Conservation (phyloP, 176 grass and related monocot genomes). For the Cenchrus purpureus region DNA sequence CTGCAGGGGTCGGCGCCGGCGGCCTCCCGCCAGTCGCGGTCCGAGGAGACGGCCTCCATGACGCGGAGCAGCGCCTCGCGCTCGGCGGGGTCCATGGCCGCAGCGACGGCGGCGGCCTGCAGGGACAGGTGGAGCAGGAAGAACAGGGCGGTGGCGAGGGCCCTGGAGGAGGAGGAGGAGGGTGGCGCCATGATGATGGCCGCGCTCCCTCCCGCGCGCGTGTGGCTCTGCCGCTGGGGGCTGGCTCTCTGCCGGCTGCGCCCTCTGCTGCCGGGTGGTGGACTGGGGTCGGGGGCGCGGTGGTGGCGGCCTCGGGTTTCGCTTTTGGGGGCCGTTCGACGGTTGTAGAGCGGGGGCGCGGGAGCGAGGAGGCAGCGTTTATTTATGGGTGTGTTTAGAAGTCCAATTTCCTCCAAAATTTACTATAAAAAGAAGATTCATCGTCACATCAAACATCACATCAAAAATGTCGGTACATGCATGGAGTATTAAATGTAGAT, state of each 20-base stretch:
- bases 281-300: not conserved
- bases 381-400: no score
- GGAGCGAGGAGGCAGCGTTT: not conserved
- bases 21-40: constrained; percentile 81
- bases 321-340: constrained; percentile 34
- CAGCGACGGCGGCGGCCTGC: not conserved
- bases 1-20: constrained; percentile 72
- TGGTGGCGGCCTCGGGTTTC: not conserved
- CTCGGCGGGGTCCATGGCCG: constrained; percentile 70
- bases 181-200: constrained; percentile 5
- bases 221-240: not conserved
- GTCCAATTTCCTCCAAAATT: no score
- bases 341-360: not conserved
- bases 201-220: not conserved
- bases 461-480: no score
- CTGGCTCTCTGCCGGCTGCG: not conserved
- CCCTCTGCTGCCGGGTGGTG: not conserved
- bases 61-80: constrained; percentile 70
- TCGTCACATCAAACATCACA: no score
- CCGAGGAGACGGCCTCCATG: constrained; percentile 89
- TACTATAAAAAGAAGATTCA: no score
- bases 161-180: not conserved
- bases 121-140: constrained; percentile 27
- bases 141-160: not conserved
- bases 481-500: no score